Conservation (phyloP, 768 basidiomycete genomes). For the Suillus occidentalis region DNA sequence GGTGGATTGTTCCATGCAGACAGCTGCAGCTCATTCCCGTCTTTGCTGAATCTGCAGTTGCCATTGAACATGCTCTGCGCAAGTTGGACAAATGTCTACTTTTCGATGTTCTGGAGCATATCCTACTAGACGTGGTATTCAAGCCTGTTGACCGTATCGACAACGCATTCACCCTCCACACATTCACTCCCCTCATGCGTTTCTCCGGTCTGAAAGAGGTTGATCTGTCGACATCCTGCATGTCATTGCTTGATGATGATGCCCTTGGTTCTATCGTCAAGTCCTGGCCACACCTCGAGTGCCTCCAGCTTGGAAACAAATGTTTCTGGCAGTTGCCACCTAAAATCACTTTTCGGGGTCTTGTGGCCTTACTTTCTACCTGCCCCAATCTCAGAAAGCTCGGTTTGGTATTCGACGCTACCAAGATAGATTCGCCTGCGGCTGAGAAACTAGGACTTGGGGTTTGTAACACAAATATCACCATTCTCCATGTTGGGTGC, state of each 20-base stretch:
- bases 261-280: background rate
- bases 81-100: background rate
- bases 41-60: background rate
- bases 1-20: background rate
- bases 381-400: background rate
- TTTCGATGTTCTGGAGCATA: background rate
- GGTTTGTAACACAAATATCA: background rate
- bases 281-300: background rate
- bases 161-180: background rate
- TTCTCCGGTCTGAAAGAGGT: background rate
- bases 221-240: background rate
- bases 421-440: background rate
- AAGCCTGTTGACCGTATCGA: background rate
- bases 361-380: background rate
- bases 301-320: background rate
- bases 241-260: conserved; percentile 1
- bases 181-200: background rate
- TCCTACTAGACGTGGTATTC: background rate
- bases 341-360: background rate
- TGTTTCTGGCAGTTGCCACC: background rate
- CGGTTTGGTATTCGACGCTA: conserved; percentile 4
- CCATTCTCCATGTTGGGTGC: background rate
- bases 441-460: background rate
- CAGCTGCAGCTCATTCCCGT: background rate
- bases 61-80: background rate